A percentile compares a stretch with the other conserved stretches of the same genome.
Evolutionary conservation across 495 filamentous ascomycete genomes (phyloP).

Genomic region (Immersiella caudata): DNA sequence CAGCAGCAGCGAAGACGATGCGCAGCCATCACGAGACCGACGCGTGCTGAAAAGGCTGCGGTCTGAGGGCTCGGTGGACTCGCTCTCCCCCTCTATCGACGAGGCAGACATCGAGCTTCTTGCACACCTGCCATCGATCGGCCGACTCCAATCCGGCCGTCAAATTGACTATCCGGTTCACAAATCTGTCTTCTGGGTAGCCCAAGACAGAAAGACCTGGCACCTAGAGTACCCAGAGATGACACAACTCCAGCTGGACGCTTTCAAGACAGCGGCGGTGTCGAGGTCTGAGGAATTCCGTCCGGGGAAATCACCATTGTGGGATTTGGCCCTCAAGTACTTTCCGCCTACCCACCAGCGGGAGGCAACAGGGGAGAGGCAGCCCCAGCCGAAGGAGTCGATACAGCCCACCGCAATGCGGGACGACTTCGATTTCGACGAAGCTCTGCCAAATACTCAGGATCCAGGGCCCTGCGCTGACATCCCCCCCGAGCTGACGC

Average conservation of each 20-base stretch:
- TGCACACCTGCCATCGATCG: conserved; percentile 41
- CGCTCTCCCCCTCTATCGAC: conserved; percentile 19
- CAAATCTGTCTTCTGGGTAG: conserved; percentile 55
- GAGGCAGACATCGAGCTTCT: conserved; percentile 43
- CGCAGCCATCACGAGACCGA: conserved; percentile 25
- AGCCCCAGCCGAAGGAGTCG: background rate
- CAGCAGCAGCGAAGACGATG: conserved; percentile 42
- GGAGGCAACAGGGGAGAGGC: background rate
- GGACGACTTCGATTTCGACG: conserved; percentile 23
- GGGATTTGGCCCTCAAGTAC: conserved; percentile 51
- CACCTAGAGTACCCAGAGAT: conserved; percentile 59
- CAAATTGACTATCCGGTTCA: conserved; percentile 54
- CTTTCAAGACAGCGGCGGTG: conserved; percentile 45
- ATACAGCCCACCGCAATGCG: conserved; percentile 29
- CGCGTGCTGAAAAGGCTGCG: conserved; percentile 52
- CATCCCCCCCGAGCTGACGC: conserved; percentile 23
- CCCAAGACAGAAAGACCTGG: conserved; percentile 50
- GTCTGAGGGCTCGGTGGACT: conserved; percentile 35
- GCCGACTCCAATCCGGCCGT: conserved; percentile 40
- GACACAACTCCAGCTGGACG: conserved; percentile 52
- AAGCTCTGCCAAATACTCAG: conserved; percentile 24
- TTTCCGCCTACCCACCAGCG: conserved; percentile 42
- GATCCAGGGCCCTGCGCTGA: conserved; percentile 19
- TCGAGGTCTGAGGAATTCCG: conserved; percentile 50
- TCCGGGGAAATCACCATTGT: conserved; percentile 46